A percentile compares a stretch with the other conserved stretches of the same genome.
phyloP scores from a whole-genome alignment of 176 grass and related monocot species.

The Aegilops sharonensis region DNA sequence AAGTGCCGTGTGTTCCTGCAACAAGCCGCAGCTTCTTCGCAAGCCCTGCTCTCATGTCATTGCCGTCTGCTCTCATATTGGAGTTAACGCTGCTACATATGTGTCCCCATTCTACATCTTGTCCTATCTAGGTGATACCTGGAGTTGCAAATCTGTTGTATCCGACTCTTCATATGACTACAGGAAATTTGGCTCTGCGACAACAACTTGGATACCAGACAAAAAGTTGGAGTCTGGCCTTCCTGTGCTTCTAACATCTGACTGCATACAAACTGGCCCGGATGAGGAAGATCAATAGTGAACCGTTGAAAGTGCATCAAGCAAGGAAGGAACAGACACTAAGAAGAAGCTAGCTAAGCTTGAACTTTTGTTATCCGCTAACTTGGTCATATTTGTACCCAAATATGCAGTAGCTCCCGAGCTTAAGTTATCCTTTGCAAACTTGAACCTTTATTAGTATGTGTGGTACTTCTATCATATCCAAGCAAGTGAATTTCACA shows the following conservation, averaged over 20 bases:
- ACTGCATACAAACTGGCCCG: neutral
- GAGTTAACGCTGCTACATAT: neutral
- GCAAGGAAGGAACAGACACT: neutral
- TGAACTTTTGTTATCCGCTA: neutral
- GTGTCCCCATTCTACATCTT: constrained; percentile 1
- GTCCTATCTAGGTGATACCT: neutral
- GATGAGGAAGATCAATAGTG: neutral
- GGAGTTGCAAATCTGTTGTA: neutral
- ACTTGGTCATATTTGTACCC: neutral
- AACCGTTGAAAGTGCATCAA: neutral
- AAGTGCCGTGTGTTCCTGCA: neutral
- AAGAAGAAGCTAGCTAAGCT: neutral
- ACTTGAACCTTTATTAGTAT: no score
- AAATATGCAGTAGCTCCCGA: no score
- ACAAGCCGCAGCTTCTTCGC: neutral
- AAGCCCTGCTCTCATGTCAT: neutral
- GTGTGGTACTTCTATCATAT: no score
- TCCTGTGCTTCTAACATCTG: neutral
- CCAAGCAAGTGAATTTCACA: no score
- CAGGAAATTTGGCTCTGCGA: neutral
- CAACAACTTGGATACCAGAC: constrained; percentile 12
- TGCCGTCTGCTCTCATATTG: constrained; percentile 4
- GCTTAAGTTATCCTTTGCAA: no score
- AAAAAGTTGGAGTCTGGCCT: neutral
- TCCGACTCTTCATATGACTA: neutral